Evolutionary conservation across 768 basidiomycete species (phyloP).

Genomic region (Lepiota subincarnata): DNA sequence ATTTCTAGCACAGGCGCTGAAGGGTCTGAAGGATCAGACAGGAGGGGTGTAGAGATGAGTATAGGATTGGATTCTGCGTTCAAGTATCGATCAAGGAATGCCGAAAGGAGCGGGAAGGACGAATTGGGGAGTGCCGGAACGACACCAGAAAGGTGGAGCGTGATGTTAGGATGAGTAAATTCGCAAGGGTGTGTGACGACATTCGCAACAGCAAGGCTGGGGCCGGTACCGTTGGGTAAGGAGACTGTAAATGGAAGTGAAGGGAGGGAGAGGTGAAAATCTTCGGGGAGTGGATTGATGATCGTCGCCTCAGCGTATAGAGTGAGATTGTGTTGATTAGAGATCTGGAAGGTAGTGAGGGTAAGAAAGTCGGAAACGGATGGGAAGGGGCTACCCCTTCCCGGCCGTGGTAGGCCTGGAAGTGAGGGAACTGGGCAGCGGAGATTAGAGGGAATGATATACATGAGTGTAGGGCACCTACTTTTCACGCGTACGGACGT

Average conservation of each 20-base stretch:
- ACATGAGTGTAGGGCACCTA: conserved; percentile 29
- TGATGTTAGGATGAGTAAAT: conserved; percentile 66
- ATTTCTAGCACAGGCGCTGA: conserved; percentile 36
- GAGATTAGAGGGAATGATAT: conserved; percentile 7
- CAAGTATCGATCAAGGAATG: conserved; percentile 63
- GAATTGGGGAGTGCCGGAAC: conserved; percentile 48
- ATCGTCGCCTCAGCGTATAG: conserved; percentile 53
- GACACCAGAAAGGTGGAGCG: conserved; percentile 50
- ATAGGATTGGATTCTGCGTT: conserved; percentile 55
- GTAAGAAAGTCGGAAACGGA: conserved; percentile 55
- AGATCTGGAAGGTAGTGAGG: conserved; percentile 50
- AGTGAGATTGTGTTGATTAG: conserved; percentile 29
- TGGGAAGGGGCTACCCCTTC: conserved; percentile 47
- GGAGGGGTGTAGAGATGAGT: conserved; percentile 45
- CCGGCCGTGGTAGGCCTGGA: conserved; percentile 64
- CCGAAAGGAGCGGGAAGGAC: conserved; percentile 44
- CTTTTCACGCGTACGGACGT: conserved; percentile 48
- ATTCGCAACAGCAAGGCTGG: conserved; percentile 45
- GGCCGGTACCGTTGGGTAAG: conserved; percentile 31
- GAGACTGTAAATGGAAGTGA: conserved; percentile 60
- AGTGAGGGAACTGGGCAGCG: conserved; percentile 51
- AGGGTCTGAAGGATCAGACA: conserved; percentile 18
- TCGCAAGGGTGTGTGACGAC: conserved; percentile 52
- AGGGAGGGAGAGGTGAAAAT: conserved; percentile 48
- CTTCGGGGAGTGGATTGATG: conserved; percentile 51